phyloP scores from a whole-genome alignment of 345 rosid genomes.

The Eucalyptus regnans region DNA sequence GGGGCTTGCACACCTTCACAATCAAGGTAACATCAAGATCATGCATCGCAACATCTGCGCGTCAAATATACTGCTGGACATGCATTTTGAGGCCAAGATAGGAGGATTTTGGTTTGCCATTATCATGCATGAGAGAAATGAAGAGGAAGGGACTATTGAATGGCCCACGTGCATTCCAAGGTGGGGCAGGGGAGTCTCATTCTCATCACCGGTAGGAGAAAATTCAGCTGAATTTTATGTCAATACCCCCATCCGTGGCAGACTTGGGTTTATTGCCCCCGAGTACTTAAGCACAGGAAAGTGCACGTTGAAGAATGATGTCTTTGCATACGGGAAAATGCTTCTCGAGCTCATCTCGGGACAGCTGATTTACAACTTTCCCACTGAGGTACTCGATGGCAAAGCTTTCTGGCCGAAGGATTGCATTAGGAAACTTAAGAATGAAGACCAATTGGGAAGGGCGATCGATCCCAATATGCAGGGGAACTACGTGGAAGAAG shows the following conservation, averaged over 20 bases:
- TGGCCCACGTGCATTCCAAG: background rate
- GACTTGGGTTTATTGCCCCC: rapidly evolving
- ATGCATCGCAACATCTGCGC: background rate
- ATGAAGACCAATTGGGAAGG: background rate
- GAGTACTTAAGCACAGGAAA: rapidly evolving
- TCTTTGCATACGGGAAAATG: rapidly evolving
- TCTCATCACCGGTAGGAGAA: background rate
- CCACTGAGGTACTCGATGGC: too few relatives aligned
- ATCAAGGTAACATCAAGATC: background rate
- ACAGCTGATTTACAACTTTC: too few relatives aligned
- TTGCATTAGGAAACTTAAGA: too few relatives aligned
- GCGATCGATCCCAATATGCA: background rate
- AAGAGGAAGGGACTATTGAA: background rate
- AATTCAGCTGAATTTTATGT: background rate
- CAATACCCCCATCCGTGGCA: rapidly evolving
- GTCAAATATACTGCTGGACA: background rate
- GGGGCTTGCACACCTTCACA: background rate
- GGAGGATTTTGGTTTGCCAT: rapidly evolving
- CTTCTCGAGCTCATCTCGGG: background rate
- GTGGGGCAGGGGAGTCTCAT: too few relatives aligned
- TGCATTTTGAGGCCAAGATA: background rate
- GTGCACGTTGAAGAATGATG: background rate
- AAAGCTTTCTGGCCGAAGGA: too few relatives aligned
- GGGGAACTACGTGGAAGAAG: background rate
- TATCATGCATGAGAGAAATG: background rate